A percentile compares a stretch with the other conserved stretches of the same genome.
Conservation (phyloP, 2,329 filamentous ascomycete species). For the Nemania sp. region DNA sequence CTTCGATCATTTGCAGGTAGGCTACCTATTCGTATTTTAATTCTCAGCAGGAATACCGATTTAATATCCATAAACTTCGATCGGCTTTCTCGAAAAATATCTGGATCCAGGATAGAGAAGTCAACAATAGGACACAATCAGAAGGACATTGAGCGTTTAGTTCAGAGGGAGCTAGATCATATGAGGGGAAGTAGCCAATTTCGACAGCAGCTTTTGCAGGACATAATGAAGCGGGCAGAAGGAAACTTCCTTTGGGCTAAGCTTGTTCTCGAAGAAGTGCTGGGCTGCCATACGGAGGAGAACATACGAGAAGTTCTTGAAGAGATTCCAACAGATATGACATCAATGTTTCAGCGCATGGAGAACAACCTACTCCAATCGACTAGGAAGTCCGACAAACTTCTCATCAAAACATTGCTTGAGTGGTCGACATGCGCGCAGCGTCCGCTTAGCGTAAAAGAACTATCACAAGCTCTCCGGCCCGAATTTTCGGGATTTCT, state of each 20-base stretch:
- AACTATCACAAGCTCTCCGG: slow-evolving; percentile 17
- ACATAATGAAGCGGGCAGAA: slow-evolving; percentile 32
- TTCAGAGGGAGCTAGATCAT: slow-evolving; percentile 15
- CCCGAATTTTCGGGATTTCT: slow-evolving; percentile 17
- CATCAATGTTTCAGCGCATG: slow-evolving; percentile 26
- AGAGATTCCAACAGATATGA: slow-evolving; percentile 39
- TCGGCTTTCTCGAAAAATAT: neutral
- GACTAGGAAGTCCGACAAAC: slow-evolving; percentile 3
- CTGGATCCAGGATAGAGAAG: neutral
- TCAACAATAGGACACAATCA: neutral
- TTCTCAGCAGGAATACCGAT: slow-evolving; percentile 7
- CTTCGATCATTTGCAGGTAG: neutral
- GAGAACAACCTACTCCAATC: slow-evolving; percentile 10
- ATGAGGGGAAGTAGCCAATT: slow-evolving; percentile 14
- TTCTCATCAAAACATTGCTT: slow-evolving; percentile 13
- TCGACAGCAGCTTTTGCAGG: slow-evolving; percentile 15
- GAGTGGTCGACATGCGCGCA: slow-evolving; percentile 21
- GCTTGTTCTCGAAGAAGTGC: slow-evolving; percentile 37
- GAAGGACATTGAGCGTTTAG: slow-evolving; percentile 20
- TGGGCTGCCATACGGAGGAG: slow-evolving; percentile 31
- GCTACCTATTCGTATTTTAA: slow-evolving; percentile 4
- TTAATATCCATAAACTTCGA: slow-evolving; percentile 1
- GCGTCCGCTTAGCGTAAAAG: slow-evolving; percentile 14
- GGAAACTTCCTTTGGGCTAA: slow-evolving; percentile 43
- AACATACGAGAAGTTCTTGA: slow-evolving; percentile 33